These are phyloP conservation scores for Mariannaea elegans DNA, from an alignment of 2,329 filamentous ascomycete genomes.

Conservation along the genomic window DNA sequence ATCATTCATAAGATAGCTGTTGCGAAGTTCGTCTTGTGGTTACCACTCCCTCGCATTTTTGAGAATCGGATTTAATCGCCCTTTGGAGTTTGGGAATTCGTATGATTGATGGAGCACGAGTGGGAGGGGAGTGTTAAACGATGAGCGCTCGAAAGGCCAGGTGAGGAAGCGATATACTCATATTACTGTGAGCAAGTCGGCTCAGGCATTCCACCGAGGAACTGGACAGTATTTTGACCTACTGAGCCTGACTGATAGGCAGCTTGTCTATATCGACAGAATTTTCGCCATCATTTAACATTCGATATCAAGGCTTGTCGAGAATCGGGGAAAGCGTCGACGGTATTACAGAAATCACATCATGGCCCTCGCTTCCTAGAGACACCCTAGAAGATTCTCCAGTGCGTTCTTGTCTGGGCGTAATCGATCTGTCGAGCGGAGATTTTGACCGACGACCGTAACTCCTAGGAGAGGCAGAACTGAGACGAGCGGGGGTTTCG, in stretches of 20 bases:
- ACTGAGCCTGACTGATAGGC: background rate
- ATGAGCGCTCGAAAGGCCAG: too few species aligned
- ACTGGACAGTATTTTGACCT: background rate
- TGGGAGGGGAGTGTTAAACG: too few species aligned
- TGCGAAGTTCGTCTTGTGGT: too few species aligned
- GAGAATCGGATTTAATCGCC: too few species aligned
- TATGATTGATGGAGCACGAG: too few species aligned
- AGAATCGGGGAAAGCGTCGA: slow-evolving; percentile 43
- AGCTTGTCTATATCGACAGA: background rate
- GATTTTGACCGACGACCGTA: slow-evolving; percentile 31
- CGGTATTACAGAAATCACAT: slow-evolving; percentile 40
- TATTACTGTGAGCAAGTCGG: too few species aligned
- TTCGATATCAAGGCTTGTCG: slow-evolving; percentile 21
- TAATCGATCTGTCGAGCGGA: slow-evolving; percentile 15
- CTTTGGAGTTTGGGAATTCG: too few species aligned
- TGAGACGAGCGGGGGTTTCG: slow-evolving; percentile 32
- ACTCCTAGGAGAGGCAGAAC: slow-evolving; percentile 36
- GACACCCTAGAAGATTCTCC: slow-evolving; percentile 34
- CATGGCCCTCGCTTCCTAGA: slow-evolving; percentile 39
- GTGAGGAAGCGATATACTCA: too few species aligned
- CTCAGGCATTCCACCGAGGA: too few species aligned
- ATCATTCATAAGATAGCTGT: too few species aligned
- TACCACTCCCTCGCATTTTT: too few species aligned
- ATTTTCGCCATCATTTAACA: background rate
- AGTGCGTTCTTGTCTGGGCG: slow-evolving; percentile 38